Evolutionary conservation across 305 asterid genomes (phyloP).

Genomic region (Solanum hybrid): DNA sequence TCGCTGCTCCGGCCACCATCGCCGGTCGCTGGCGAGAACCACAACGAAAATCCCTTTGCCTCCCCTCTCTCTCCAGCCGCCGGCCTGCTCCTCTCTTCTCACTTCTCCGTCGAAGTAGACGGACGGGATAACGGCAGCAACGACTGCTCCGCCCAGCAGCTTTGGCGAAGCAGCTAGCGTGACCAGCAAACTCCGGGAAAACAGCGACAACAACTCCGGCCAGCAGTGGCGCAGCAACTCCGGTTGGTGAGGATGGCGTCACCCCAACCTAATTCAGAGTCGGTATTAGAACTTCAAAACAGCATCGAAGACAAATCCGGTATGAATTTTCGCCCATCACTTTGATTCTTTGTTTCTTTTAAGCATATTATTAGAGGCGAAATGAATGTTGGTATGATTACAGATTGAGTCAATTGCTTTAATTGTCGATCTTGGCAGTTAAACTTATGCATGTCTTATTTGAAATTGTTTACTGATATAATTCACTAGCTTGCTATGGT

Average conservation of each 20-base stretch:
- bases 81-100: background rate
- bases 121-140: background rate
- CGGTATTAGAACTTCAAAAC: background rate
- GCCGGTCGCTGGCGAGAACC: background rate
- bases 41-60: background rate
- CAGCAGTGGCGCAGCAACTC: background rate
- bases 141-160: background rate
- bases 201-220: background rate
- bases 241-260: background rate
- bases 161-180: background rate
- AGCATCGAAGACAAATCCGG: background rate
- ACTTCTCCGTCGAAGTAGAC: background rate
- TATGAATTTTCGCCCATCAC: background rate
- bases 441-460: background rate
- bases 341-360: background rate
- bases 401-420: background rate
- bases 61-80: background rate
- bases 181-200: background rate
- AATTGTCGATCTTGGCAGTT: background rate
- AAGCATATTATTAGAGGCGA: background rate
- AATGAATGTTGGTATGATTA: background rate
- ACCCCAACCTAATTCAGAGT: background rate
- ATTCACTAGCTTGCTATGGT: background rate
- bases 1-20: background rate
- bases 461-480: background rate